Percentiles rank a stretch among this genome's conserved stretches.
phyloP scores from a whole-genome alignment of 129 eudicot species.

The Escallonia herrerae region DNA sequence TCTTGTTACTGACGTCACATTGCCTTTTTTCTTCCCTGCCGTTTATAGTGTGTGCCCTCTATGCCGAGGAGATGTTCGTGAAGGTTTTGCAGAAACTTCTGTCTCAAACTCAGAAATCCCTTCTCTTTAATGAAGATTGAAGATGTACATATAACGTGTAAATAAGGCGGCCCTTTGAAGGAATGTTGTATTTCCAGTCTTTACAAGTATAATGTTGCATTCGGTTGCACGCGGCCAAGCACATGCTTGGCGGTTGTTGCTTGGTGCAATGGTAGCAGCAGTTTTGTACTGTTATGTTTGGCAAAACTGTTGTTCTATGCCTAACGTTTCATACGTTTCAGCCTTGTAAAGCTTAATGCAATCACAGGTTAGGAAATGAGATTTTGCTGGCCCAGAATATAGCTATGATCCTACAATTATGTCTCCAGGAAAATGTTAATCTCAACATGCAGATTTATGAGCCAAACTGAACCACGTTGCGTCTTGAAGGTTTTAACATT shows the following conservation, averaged over 20 bases:
- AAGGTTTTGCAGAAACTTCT: conserved; percentile 23
- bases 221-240: too few relatives aligned
- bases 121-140: conserved; percentile 11
- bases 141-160: conserved; percentile 11
- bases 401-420: too few relatives aligned
- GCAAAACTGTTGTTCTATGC: neutral
- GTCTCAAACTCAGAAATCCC: conserved; percentile 14
- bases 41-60: conserved; percentile 38
- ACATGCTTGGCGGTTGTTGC: neutral
- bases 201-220: neutral
- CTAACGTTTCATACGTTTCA: neutral
- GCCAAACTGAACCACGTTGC: too few relatives aligned
- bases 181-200: neutral
- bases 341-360: neutral
- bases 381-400: neutral
- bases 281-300: neutral
- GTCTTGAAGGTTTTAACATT: too few relatives aligned
- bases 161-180: neutral
- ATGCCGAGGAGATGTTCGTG: conserved; percentile 66
- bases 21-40: neutral
- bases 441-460: too few relatives aligned
- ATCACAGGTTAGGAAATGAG: neutral
- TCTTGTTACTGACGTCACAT: neutral
- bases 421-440: too few relatives aligned
- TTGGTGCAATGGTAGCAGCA: neutral